These are phyloP conservation scores for Podaxis sp. DNA, from an alignment of 768 basidiomycete genomes.

Conservation along the genomic window DNA sequence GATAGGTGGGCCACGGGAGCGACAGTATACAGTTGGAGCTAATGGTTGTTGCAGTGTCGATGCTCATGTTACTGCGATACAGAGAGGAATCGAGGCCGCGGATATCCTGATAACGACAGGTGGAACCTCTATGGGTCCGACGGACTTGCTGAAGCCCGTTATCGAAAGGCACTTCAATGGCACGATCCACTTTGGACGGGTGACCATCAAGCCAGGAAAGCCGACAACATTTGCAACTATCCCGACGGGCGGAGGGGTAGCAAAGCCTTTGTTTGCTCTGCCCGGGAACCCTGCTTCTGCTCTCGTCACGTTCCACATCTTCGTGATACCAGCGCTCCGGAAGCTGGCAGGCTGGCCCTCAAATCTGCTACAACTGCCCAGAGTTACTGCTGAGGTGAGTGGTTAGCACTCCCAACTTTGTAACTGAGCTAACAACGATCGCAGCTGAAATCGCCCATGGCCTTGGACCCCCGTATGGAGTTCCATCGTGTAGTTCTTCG, in stretches of 20 bases:
- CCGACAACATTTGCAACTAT: constrained; percentile 88
- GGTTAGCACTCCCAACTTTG: background rate
- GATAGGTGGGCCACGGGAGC: constrained; percentile 51
- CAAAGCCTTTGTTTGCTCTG: constrained; percentile 75
- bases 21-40: background rate
- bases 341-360: constrained; percentile 64
- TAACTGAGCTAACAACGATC: background rate
- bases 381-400: constrained; percentile 60
- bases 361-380: constrained; percentile 50
- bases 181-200: constrained; percentile 81
- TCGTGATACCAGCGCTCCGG: constrained; percentile 78
- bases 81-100: constrained; percentile 51
- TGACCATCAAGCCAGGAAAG: constrained; percentile 80
- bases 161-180: constrained; percentile 77
- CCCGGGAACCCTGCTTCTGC: constrained; percentile 90
- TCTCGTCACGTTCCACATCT: constrained; percentile 80
- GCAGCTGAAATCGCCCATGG: constrained; percentile 58
- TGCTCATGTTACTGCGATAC: constrained; percentile 54
- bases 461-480: constrained; percentile 69
- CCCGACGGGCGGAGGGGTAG: constrained; percentile 33
- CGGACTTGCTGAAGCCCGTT: constrained; percentile 83
- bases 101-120: constrained; percentile 84
- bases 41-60: constrained; percentile 35
- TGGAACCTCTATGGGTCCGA: constrained; percentile 89
- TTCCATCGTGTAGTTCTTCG: constrained; percentile 69